A percentile compares a stretch with the other conserved stretches of the same genome.
phyloP scores from a whole-genome alignment of 306 rosid genomes.

The Ziziphus jujuba region DNA sequence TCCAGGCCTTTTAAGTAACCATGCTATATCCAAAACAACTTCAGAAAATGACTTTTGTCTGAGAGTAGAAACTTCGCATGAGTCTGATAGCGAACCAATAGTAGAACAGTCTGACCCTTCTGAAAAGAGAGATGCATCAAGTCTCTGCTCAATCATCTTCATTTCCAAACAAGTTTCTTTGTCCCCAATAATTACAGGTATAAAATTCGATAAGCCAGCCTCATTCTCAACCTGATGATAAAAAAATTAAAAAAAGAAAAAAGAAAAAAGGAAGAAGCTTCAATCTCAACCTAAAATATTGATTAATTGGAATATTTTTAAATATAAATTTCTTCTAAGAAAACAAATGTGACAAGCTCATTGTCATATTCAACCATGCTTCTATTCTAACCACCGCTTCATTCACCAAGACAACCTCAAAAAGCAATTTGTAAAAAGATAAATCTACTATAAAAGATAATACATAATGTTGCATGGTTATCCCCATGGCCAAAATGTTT shows the following conservation, averaged over 20 bases:
- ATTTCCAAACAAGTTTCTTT: slow-evolving; percentile 79
- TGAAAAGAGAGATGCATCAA: slow-evolving; percentile 43
- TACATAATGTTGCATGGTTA: not conserved
- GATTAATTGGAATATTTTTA: not conserved
- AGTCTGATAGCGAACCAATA: slow-evolving; percentile 42
- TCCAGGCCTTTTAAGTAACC: slow-evolving; percentile 80
- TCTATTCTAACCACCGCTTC: not conserved
- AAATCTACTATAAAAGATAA: not conserved
- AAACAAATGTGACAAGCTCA: not conserved
- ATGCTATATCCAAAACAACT: slow-evolving; percentile 75
- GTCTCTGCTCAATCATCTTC: slow-evolving; percentile 55
- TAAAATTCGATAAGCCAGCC: slow-evolving; percentile 86
- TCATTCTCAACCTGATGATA: slow-evolving; percentile 99
- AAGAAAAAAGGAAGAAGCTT: too few relatives aligned
- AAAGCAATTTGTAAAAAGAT: not conserved
- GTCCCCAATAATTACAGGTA: slow-evolving; percentile 81
- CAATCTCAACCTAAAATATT: too few relatives aligned
- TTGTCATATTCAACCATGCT: not conserved
- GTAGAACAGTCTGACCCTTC: slow-evolving; percentile 37
- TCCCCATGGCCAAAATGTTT: not conserved
- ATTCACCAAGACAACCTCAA: not conserved
- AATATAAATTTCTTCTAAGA: too few relatives aligned
- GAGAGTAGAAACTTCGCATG: slow-evolving; percentile 55
- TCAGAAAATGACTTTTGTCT: slow-evolving; percentile 55
- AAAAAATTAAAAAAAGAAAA: too few relatives aligned